Base-by-base conservation (phyloP, 352 stramenopile species). In the Globisporangium paddicum region DNA sequence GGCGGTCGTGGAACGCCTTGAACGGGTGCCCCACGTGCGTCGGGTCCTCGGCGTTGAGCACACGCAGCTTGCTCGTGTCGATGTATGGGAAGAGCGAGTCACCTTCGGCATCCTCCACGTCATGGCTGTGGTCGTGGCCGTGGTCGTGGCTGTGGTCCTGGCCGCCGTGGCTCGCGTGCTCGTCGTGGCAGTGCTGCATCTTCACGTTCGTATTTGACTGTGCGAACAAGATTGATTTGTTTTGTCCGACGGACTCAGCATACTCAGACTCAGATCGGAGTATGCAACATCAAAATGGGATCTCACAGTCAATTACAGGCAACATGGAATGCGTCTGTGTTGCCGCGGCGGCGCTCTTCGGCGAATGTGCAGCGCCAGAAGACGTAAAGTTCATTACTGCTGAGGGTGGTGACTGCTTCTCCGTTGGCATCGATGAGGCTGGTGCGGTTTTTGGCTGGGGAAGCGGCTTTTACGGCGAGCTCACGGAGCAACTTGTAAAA, bases 61-160 rank as follows among this genome's bases (percentile, higher is more conserved):
- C 82, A 25, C 83, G 78, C 49, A 95, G 63, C 62, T 95, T 95
- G 73, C 79, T 95, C 19, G 83, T 93, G 68, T 95, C 86, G 47
- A 95, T 87, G 77, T 77, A 95, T 11, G 71, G 79, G 66, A 81
- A 95, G 55, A 95, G 74, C 42, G 86, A 93, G 55, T 92, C 83
- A 19, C 86, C 86, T 18, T 82, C 75, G 16, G 78, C 71, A 47
- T 93, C 76, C 52, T 93, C 79, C 19, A 87, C 66, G 23, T 93
- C 85, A 47, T 87, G 77, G 37, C 75, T 60, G 53, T 87, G 77
- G 46, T 76, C 68, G 35, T 87, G 76, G 50, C 73, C 68, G 45
- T 87, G 76, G 49, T 79, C 68, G 58, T 94, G 85, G 58, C 55
- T 46, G 52, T 81, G 68, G 49, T 78, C 66, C 19, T 91, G 75